Base-by-base conservation (phyloP, 352 stramenopile species). In the Globisporangium cylindrosporum region DNA sequence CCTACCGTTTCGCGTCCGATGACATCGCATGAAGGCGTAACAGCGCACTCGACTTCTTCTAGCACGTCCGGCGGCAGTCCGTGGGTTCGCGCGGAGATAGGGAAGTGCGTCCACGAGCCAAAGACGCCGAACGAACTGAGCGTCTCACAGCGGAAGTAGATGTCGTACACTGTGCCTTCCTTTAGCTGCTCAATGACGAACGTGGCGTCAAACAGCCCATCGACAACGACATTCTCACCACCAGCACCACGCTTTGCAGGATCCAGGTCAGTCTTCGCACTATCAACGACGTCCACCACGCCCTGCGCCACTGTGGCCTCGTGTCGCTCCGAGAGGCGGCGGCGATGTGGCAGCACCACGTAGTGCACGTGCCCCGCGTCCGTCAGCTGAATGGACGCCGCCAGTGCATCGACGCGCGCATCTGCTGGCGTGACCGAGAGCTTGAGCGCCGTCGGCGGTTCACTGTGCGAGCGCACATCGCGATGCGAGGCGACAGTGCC, bases 61-160 rank as follows among this genome's bases (percentile, higher is more conserved):
- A 91, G 75, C n/a, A 93, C 75, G 34, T 91, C 81, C 0, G 85
- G 74, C 0, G 85, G 85, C 15, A 91, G 67, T 7, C 85, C 82
- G 32, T 93, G 85, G 0, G 85, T 93, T 5, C 73, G 72, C 24
- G 81, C 81, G 4, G 74, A 81, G 41, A 87, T 67, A 1, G 81
- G 72, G 27, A 84, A 68, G 9, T 59, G 60, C 32, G 79, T 76
- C 85, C 85, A 93, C 5, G 80, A 64, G 32, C 87, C 78, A 46
- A 90, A 78, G 15, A 95, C 88, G 2, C 88, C 88, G 27, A 73
- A 78, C 55, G 86, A 94, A 34, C 81, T 69, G n/a, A 94, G 75
- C 1, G 86, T 93, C 76, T 95, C 88, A 1, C 82, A 68, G 7
- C 84, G 76, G 32, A 95, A 75, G 77, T 88, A 95, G 41, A 95